Conservation (phyloP, 495 filamentous ascomycete species). For the Oleoguttula mirabilis region DNA sequence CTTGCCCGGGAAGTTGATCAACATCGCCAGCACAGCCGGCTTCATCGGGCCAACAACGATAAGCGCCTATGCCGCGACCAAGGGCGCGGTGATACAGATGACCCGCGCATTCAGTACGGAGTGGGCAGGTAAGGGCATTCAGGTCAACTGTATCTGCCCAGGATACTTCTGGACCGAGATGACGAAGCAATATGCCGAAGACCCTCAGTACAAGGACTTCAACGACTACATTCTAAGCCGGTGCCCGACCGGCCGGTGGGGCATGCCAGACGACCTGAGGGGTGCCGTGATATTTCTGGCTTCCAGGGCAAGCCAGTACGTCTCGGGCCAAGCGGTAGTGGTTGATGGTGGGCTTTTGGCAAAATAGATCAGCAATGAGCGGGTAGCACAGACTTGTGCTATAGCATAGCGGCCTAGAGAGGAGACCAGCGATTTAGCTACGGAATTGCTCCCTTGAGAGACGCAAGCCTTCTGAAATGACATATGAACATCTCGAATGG, state of each 20-base stretch:
- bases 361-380: too few relatives aligned
- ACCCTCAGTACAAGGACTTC: constrained; percentile 16
- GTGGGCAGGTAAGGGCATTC: constrained; percentile 25
- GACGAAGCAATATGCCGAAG: constrained; percentile 16
- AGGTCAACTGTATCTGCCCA: constrained; percentile 22
- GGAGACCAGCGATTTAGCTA: too few relatives aligned
- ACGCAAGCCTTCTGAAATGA: too few relatives aligned
- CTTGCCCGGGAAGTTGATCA: constrained; percentile 22
- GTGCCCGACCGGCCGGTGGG: constrained; percentile 22
- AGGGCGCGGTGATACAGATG: constrained; percentile 23
- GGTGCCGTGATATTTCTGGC: constrained; percentile 21
- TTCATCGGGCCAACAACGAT: constrained; percentile 22
- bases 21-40: constrained; percentile 19
- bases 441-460: too few relatives aligned
- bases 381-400: too few relatives aligned
- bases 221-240: constrained; percentile 19
- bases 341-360: too few relatives aligned
- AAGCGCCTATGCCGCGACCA: constrained; percentile 21
- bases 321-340: too few relatives aligned
- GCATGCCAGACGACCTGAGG: constrained; percentile 20
- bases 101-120: constrained; percentile 27
- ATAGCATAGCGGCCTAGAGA: too few relatives aligned
- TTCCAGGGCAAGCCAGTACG: too few relatives aligned
- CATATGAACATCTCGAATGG: too few relatives aligned
- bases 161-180: constrained; percentile 23